Conservation (phyloP, 2,329 filamentous ascomycete species). For the Pseudogymnoascus sp. region DNA sequence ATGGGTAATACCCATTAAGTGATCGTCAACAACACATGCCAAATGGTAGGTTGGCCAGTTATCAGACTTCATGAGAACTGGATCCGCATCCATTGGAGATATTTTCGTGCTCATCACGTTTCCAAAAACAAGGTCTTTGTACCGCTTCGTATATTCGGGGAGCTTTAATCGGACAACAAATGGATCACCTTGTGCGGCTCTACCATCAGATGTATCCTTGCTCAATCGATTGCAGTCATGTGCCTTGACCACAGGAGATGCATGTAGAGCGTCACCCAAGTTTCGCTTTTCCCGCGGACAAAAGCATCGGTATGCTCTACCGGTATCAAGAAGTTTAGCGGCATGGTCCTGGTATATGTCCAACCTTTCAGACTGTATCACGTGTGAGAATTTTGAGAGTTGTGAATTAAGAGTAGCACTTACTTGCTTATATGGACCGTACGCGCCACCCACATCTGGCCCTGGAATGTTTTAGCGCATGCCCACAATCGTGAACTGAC, state of each 20-base stretch:
- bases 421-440: conserved; percentile 81
- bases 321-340: conserved; percentile 56
- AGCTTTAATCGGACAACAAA: conserved; percentile 72
- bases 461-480: conserved; percentile 37
- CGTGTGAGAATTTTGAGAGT: conserved; percentile 4
- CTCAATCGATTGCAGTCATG: conserved; percentile 55
- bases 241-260: neutral
- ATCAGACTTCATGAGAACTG: conserved; percentile 84
- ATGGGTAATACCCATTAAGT: conserved; percentile 90
- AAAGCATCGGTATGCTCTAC: conserved; percentile 87
- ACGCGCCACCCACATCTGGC: conserved; percentile 69
- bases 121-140: conserved; percentile 75
- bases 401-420: conserved; percentile 9
- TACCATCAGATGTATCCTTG: conserved; percentile 57
- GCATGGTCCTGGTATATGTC: conserved; percentile 64
- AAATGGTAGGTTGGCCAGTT: conserved; percentile 94
- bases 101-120: conserved; percentile 31
- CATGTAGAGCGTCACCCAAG: conserved; percentile 20
- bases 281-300: conserved; percentile 52
- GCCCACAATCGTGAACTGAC: neutral
- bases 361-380: conserved; percentile 64
- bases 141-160: conserved; percentile 51
- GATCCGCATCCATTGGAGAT: conserved; percentile 56
- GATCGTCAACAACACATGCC: conserved; percentile 93
- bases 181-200: conserved; percentile 58